Conservation (phyloP, 768 basidiomycete genomes). For the Naematelia aurantialba region DNA sequence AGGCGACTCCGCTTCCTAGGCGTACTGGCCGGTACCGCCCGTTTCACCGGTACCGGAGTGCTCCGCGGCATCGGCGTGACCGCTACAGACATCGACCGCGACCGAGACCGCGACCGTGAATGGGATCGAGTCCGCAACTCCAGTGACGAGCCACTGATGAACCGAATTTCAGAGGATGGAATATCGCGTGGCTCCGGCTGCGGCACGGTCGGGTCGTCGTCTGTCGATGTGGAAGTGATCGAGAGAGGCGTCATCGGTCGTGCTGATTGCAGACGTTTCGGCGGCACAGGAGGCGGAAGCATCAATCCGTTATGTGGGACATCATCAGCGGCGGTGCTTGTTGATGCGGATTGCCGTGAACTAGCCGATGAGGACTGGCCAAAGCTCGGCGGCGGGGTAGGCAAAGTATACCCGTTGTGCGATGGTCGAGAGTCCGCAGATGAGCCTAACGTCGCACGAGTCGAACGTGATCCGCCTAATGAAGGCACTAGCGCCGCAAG, state of each 20-base stretch:
- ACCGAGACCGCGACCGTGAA: slow-evolving; percentile 11
- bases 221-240: slow-evolving; percentile 2
- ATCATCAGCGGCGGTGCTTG: slow-evolving; percentile 1
- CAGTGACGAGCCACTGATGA: not conserved
- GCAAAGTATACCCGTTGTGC: slow-evolving; percentile 9
- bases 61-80: no score
- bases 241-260: slow-evolving; percentile 9
- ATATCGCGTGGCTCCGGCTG: not conserved
- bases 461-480: not conserved
- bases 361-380: slow-evolving; percentile 4
- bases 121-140: slow-evolving; percentile 2
- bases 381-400: slow-evolving; percentile 23
- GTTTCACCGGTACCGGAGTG: not conserved
- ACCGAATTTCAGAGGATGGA: not conserved
- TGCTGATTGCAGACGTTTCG: slow-evolving; percentile 1
- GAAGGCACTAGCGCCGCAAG: slow-evolving; percentile 19
- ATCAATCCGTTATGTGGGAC: slow-evolving; percentile 17
- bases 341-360: not conserved
- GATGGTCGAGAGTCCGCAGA: slow-evolving; percentile 2
- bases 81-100: slow-evolving; percentile 12
- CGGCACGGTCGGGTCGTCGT: not conserved
- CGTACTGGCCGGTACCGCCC: not conserved
- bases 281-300: slow-evolving; percentile 33
- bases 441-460: slow-evolving; percentile 8
- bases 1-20: slow-evolving; percentile 3